A percentile compares a stretch with the other conserved stretches of the same genome.
Conservation (phyloP, 2,329 filamentous ascomycete species). For the Penicillium sp. region DNA sequence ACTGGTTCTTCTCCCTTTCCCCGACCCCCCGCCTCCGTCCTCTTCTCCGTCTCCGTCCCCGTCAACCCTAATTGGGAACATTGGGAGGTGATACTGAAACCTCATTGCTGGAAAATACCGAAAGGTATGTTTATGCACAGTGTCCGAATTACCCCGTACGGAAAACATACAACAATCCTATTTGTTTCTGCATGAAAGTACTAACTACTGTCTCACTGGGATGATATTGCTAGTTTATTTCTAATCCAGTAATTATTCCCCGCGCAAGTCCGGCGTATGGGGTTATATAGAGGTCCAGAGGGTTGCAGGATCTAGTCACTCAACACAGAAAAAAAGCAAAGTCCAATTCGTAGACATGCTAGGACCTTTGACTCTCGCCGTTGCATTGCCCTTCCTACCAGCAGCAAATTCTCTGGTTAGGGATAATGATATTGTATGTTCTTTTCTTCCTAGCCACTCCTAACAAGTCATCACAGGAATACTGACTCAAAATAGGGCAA, state of each 20-base stretch:
- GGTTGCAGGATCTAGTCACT: neutral
- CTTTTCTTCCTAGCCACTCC: neutral
- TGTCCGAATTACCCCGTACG: neutral
- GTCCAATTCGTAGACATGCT: slow-evolving; percentile 6
- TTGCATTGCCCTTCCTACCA: slow-evolving; percentile 18
- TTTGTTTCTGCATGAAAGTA: neutral
- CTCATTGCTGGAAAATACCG: neutral
- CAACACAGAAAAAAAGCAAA: neutral
- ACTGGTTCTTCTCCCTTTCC: neutral
- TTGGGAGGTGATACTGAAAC: neutral
- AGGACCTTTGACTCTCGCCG: slow-evolving; percentile 4
- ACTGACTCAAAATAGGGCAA: slow-evolving; percentile 19
- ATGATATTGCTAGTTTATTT: neutral
- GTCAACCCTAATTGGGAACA: neutral
- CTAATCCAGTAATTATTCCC: neutral
- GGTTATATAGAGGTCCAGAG: neutral
- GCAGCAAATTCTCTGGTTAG: slow-evolving; percentile 24
- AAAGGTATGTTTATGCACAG: neutral
- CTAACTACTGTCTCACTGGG: neutral
- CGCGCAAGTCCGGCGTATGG: neutral
- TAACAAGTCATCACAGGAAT: neutral
- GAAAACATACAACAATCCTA: neutral
- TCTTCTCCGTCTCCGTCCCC: neutral
- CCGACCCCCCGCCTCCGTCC: neutral
- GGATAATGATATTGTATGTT: slow-evolving; percentile 28